Percentiles rank a stretch among this genome's conserved stretches.
These are phyloP conservation scores for Rhododendron vialii DNA, from an alignment of 148 eudicot genomes.

Conservation along the genomic window DNA sequence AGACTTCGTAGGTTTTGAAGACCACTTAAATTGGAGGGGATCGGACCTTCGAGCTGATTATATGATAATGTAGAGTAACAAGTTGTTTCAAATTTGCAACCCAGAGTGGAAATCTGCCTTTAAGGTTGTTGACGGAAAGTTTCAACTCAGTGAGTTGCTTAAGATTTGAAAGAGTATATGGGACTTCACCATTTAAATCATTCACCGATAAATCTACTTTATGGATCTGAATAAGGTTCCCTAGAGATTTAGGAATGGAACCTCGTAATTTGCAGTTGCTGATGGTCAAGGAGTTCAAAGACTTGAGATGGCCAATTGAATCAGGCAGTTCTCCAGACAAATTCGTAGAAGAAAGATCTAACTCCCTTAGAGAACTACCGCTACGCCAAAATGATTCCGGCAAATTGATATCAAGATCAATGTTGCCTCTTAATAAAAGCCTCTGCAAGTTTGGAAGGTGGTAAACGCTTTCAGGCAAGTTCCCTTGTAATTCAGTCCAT, in stretches of 20 bases:
- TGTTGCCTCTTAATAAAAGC: background rate
- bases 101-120: background rate
- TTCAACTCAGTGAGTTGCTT: too few species aligned
- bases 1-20: background rate
- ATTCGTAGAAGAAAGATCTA: background rate
- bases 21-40: background rate
- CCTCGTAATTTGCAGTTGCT: conserved; percentile 1
- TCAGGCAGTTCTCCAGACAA: background rate
- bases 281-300: background rate
- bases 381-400: background rate
- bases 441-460: conserved; percentile 8
- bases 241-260: conserved; percentile 2
- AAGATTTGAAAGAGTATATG: too few species aligned
- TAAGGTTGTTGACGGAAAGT: background rate
- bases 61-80: too few species aligned
- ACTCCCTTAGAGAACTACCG: background rate
- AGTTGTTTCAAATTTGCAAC: background rate
- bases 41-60: background rate
- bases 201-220: background rate
- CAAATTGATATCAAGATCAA: background rate
- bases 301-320: background rate
- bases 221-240: background rate
- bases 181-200: background rate
- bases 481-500: background rate
- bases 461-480: background rate